Evolutionary conservation across 768 basidiomycete genomes (phyloP).

Genomic region (Rhizopogon salebrosus): DNA sequence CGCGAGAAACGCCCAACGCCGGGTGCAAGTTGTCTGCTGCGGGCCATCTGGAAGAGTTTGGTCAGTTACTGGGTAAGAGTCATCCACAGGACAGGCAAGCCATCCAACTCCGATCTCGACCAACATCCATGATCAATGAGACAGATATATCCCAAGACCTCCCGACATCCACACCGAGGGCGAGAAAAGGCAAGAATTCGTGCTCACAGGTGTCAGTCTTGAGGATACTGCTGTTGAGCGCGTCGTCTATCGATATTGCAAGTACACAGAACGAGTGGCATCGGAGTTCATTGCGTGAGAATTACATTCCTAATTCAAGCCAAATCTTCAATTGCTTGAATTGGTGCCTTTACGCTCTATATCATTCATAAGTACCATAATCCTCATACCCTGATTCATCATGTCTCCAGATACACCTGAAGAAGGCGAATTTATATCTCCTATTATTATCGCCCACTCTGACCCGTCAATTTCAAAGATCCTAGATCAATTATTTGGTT

Average conservation of each 20-base stretch:
- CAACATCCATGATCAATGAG: constrained; percentile 4
- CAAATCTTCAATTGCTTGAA: no score
- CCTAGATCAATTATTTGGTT: constrained; percentile 66
- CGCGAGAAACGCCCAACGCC: constrained; percentile 80
- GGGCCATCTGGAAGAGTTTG: constrained; percentile 59
- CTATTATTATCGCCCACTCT: constrained; percentile 4
- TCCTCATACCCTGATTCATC: constrained; percentile 10
- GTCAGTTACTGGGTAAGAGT: constrained; percentile 16
- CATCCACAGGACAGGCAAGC: constrained; percentile 29
- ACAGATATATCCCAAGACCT: not conserved
- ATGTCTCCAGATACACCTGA: constrained; percentile 16
- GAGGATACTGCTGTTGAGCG: constrained; percentile 32
- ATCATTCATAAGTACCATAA: constrained; percentile 13
- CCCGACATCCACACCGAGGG: not conserved
- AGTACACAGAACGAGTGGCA: not conserved
- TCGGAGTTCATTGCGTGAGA: constrained; percentile 19
- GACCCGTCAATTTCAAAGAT: constrained; percentile 33
- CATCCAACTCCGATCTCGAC: constrained; percentile 29
- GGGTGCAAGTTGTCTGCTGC: constrained; percentile 79
- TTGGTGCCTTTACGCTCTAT: not conserved
- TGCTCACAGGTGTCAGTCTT: constrained; percentile 41
- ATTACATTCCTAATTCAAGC: constrained; percentile 15
- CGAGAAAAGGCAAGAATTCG: constrained; percentile 15
- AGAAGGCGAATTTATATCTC: constrained; percentile 18
- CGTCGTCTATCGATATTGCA: constrained; percentile 12